phyloP scores from a whole-genome alignment of 257 asterid species.

The Solanum lycopersicoides region DNA sequence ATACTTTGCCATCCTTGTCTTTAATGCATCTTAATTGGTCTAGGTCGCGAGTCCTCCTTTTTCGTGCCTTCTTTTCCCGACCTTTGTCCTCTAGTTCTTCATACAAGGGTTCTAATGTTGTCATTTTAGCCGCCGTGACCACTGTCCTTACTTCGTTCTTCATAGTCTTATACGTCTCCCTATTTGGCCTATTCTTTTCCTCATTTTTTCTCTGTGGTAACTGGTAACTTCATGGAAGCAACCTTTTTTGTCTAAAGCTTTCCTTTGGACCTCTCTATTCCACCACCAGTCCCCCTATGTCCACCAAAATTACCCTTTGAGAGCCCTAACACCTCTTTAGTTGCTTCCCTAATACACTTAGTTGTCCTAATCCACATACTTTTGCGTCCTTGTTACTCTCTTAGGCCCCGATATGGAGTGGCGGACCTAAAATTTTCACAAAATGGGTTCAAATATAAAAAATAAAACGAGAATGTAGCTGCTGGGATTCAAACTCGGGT shows the following conservation, averaged over 20 bases:
- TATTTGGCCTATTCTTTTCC: neutral
- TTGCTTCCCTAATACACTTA: neutral
- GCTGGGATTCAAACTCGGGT: too few species aligned
- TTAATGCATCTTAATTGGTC: neutral
- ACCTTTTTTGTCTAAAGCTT: neutral
- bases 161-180: neutral
- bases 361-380: neutral
- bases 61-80: neutral
- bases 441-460: too few species aligned
- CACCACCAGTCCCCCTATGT: neutral
- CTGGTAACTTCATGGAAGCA: neutral
- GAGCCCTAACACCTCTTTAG: neutral
- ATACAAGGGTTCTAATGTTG: neutral
- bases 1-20: neutral
- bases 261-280: neutral
- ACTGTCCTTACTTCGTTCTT: neutral
- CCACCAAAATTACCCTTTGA: neutral
- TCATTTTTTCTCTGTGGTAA: neutral
- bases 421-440: too few species aligned
- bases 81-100: neutral
- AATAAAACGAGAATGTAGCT: too few species aligned
- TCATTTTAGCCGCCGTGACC: neutral
- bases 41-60: neutral
- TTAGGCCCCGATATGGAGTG: neutral
- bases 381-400: neutral